Evolutionary conservation across 345 rosid genomes (phyloP), one percentile per base, ranked within the genome.

Genomic region (Salix suchowensis): DNA sequence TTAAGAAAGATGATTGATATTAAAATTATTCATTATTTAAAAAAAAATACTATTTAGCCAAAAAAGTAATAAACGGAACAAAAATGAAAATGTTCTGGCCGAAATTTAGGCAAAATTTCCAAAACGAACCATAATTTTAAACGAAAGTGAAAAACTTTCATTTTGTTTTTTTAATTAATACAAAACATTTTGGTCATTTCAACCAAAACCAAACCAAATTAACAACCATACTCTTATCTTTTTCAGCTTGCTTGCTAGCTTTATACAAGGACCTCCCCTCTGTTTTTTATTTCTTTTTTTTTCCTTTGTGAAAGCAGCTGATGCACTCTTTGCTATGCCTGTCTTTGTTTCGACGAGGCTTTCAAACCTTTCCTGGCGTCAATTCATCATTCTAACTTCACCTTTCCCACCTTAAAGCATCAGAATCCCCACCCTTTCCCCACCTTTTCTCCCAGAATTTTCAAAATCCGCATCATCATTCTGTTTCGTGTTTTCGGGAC

Each of bases 361-460:
- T 40, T 64, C 16, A 9, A n/a, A 55, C 2, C 54, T 26, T 19
- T 54, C 23, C 66, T 72, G 40, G 65, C 74, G 72, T 52, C 70
- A 7, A 26, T 55, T 72, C 80, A 79, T 77, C 80, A 77, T 80
- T 78, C 48, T 32, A 28, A 50, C 42, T 69, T 52, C 46, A 19
- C 64, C 62, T 79, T 71, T 65, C 18, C 44, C 65, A 16, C 23
- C 44, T n/a, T 2, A 18, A 54, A 23, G 26, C 23, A 19, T 40
- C 44, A 54, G 48, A 4, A 16, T 13, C 26, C 18, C 37, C 8
- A 70, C 30, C 13, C 62, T 79, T 71, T 65, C 18, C 44, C 50
- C 2, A n/a, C 3, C 28, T 6, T 13, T 23, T 7, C 54, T 54
- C 55, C 75, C 24, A 76, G 70, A 34, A 12, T 23, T 30, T 52